These are phyloP conservation scores for Medicago ruthenica DNA, from an alignment of 306 rosid species.

Conservation along the genomic window DNA sequence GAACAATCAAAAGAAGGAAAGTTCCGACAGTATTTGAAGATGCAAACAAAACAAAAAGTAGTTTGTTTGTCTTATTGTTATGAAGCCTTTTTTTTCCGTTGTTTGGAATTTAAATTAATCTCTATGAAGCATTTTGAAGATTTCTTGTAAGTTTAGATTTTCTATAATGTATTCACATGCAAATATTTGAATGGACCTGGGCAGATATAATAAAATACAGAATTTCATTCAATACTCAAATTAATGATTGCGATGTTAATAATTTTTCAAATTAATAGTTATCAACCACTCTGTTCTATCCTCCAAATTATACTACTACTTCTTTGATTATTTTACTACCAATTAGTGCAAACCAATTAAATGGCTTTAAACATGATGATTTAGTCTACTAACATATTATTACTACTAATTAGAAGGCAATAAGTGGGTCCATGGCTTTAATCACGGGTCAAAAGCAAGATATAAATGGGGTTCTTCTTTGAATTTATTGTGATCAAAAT, in stretches of 20 bases:
- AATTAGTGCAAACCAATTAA: too few relatives aligned
- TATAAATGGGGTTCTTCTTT: too few relatives aligned
- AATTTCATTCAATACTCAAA: background rate
- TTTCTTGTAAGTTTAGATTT: background rate
- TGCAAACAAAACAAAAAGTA: background rate
- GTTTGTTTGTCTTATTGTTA: background rate
- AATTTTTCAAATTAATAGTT: too few relatives aligned
- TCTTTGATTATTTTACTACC: background rate
- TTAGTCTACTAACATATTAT: too few relatives aligned
- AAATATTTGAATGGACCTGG: background rate
- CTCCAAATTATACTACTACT: background rate
- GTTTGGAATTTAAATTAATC: background rate
- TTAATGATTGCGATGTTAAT: conserved; percentile 9
- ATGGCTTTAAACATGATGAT: too few relatives aligned
- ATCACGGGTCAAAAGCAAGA: too few relatives aligned
- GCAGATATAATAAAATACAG: background rate
- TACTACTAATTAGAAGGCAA: too few relatives aligned
- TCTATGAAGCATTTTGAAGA: background rate
- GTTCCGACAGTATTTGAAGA: conserved; percentile 1
- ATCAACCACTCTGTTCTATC: background rate
- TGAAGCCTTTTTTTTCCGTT: background rate
- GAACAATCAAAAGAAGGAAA: background rate
- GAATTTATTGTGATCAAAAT: too few relatives aligned
- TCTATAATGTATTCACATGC: conserved; percentile 1
- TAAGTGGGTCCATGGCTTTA: too few relatives aligned